These are phyloP conservation scores for Pseudogymnoascus sp. DNA, from an alignment of 2,329 filamentous ascomycete genomes.

Conservation along the genomic window DNA sequence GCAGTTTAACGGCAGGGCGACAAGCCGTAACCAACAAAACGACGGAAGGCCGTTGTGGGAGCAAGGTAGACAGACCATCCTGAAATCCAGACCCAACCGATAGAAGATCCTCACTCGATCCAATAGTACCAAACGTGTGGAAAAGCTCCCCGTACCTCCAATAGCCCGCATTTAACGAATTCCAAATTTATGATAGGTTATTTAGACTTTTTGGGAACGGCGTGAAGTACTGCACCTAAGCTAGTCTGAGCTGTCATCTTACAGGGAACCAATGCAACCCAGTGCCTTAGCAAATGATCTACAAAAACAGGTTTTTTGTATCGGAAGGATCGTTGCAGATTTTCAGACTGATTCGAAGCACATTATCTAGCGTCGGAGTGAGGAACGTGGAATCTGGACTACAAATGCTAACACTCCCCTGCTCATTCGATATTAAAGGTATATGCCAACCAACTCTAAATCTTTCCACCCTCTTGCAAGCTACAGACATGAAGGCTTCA, in stretches of 20 bases:
- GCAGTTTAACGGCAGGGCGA: not conserved
- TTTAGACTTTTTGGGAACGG: not conserved
- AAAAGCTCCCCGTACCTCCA: not conserved
- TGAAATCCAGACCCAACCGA: not conserved
- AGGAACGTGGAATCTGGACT: not conserved
- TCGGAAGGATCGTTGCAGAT: not conserved
- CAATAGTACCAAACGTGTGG: not conserved
- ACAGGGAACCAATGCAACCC: not conserved
- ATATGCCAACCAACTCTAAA: not conserved
- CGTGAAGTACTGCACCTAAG: not conserved
- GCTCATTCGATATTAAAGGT: not conserved
- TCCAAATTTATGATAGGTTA: not conserved
- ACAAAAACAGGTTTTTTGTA: not conserved
- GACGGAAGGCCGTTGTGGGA: not conserved
- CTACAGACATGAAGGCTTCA: not conserved
- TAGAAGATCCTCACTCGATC: not conserved
- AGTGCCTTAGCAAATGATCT: not conserved
- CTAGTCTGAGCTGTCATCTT: not conserved
- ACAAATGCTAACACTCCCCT: not conserved
- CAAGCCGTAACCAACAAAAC: not conserved
- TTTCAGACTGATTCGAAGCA: not conserved
- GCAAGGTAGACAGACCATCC: not conserved
- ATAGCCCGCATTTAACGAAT: not conserved
- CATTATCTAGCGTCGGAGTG: not conserved
- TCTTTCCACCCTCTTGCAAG: not conserved